phyloP scores from a whole-genome alignment of 208 protist species.

The Trypanosoma platydactyli region DNA sequence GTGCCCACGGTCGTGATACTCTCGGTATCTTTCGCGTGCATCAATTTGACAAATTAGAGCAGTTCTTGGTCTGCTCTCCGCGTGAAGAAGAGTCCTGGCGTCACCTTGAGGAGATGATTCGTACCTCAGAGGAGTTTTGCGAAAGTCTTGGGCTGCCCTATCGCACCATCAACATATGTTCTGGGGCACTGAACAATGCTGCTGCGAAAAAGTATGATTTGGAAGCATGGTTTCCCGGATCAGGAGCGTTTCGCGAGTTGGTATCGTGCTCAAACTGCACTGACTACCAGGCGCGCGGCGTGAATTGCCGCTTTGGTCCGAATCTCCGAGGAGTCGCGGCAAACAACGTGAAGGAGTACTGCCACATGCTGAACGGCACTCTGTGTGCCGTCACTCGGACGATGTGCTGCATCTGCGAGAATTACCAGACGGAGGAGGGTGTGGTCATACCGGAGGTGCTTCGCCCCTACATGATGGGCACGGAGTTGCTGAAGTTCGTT shows the following conservation, averaged over 20 bases:
- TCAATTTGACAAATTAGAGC: conserved; percentile 98
- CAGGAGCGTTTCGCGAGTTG: conserved; percentile 96
- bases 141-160: conserved; percentile 93
- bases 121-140: conserved; percentile 93
- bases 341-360: conserved; percentile 95
- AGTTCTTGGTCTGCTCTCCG: conserved; percentile 93
- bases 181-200: conserved; percentile 98
- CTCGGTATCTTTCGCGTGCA: conserved; percentile 96
- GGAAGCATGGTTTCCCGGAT: conserved; percentile 99
- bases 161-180: conserved; percentile 94
- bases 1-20: conserved; percentile 94
- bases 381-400: conserved; percentile 98
- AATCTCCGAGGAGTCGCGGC: conserved; percentile 69
- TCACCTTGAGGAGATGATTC: conserved; percentile 91
- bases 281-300: conserved; percentile 98
- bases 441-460: conserved; percentile 93
- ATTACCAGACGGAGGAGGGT: conserved; percentile 97
- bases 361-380: conserved; percentile 99
- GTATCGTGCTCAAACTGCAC: conserved; percentile 99
- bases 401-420: conserved; percentile 99
- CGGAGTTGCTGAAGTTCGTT: conserved; percentile 75
- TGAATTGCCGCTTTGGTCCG: conserved; percentile 90
- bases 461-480: conserved; percentile 89
- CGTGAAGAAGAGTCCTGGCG: conserved; percentile 91
- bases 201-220: conserved; percentile 99